Percentiles rank a stretch among this genome's conserved stretches.
These are phyloP conservation scores for Rutstroemia sp. DNA, from an alignment of 2,329 filamentous ascomycete species.

Conservation along the genomic window DNA sequence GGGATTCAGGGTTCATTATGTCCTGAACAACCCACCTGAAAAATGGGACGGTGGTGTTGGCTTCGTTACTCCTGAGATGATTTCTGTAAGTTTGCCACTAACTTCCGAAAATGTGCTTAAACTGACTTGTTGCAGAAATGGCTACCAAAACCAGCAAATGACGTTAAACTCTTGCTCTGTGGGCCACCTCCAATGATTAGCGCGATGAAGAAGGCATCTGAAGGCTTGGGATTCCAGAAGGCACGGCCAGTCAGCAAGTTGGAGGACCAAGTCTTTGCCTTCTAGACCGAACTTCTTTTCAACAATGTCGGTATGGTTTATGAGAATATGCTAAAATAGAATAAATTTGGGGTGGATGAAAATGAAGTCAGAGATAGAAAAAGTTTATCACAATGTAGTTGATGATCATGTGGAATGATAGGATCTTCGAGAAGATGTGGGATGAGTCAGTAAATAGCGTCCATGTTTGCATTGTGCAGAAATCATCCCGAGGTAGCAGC, in stretches of 20 bases:
- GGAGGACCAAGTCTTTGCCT: conserved; percentile 95
- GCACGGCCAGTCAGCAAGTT: conserved; percentile 94
- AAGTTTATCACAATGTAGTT: too few species aligned
- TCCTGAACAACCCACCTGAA: conserved; percentile 90
- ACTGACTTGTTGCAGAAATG: conserved; percentile 46
- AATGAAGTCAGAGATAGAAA: too few species aligned
- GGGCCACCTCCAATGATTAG: conserved; percentile 95
- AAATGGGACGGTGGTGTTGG: conserved; percentile 88
- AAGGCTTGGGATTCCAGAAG: conserved; percentile 85
- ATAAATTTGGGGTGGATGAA: too few species aligned
- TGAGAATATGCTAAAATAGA: too few species aligned
- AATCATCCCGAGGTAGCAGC: too few species aligned
- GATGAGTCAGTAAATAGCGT: too few species aligned
- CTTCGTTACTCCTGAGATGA: conserved; percentile 93
- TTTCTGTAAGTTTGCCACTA: conserved; percentile 53
- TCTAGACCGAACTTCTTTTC: conserved; percentile 42
- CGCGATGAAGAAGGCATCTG: conserved; percentile 93
- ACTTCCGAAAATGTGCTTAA: background rate
- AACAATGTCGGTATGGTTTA: too few species aligned
- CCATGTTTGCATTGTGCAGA: too few species aligned
- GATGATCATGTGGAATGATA: too few species aligned
- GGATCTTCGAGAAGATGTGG: too few species aligned
- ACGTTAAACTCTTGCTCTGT: conserved; percentile 91
- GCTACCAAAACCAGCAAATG: conserved; percentile 72
- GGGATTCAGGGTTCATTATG: conserved; percentile 84